These are phyloP conservation scores for Aphanomyces stellatus DNA, from an alignment of 352 stramenopile species.

Conservation along the genomic window DNA sequence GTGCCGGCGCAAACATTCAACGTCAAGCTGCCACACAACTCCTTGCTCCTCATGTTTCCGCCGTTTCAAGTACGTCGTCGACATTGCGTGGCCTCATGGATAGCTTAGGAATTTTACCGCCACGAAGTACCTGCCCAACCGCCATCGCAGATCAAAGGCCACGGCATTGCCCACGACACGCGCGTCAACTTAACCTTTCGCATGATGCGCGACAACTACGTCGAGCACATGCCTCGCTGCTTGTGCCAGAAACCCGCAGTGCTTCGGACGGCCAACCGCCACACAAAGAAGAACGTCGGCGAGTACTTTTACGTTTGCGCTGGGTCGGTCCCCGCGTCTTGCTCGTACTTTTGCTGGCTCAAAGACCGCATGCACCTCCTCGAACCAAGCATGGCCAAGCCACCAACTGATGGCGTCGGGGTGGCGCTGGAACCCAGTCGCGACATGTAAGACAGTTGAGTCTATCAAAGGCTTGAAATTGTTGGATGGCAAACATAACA, in stretches of 20 bases:
- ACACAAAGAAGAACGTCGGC: neutral
- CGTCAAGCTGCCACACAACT: constrained; percentile 7
- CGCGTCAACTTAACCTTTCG: constrained; percentile 15
- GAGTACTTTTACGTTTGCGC: constrained; percentile 18
- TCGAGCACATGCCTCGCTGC: neutral
- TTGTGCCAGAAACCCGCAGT: neutral
- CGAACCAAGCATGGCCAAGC: too few relatives aligned
- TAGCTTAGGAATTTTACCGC: constrained; percentile 8
- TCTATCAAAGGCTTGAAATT: too few relatives aligned
- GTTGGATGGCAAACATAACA: too few relatives aligned
- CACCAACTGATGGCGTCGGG: too few relatives aligned
- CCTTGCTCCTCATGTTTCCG: constrained; percentile 14
- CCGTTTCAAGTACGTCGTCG: constrained; percentile 1
- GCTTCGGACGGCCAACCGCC: neutral
- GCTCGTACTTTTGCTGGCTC: constrained; percentile 13
- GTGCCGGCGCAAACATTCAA: constrained; percentile 15
- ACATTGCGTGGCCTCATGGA: neutral
- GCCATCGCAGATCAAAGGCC: constrained; percentile 4
- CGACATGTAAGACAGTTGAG: too few relatives aligned
- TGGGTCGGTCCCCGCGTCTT: neutral
- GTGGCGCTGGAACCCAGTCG: too few relatives aligned
- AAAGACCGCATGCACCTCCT: constrained; percentile 1
- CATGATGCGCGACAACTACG: constrained; percentile 6
- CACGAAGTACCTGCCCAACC: constrained; percentile 8
- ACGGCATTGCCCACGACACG: neutral